phyloP scores from a whole-genome alignment of 176 grass and related monocot species.

The Carex parvula region DNA sequence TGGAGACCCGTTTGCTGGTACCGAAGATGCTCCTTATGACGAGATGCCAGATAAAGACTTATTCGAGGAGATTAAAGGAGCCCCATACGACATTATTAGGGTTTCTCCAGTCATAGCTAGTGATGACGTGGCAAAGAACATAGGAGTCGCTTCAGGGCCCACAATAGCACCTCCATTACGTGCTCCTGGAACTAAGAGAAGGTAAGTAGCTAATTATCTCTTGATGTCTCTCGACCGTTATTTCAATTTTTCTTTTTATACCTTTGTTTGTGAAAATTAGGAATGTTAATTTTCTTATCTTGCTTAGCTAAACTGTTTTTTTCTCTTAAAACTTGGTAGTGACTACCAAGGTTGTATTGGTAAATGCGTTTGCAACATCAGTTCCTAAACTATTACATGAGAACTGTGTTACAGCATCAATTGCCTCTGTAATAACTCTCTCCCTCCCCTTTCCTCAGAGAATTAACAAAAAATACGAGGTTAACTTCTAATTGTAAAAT shows the following conservation, averaged over 20 bases:
- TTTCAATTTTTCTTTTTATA: not conserved
- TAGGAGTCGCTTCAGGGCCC: not conserved
- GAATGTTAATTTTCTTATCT: too few relatives aligned
- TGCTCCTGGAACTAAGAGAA: conserved; percentile 25
- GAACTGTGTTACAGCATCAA: too few relatives aligned
- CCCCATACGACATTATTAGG: conserved; percentile 2
- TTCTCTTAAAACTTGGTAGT: too few relatives aligned
- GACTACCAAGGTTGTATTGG: too few relatives aligned
- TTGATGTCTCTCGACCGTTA: not conserved
- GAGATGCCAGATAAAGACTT: conserved; percentile 19
- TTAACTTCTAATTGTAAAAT: not conserved
- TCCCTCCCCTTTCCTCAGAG: not conserved
- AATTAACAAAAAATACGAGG: not conserved
- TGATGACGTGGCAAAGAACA: conserved; percentile 17
- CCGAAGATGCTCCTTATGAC: conserved; percentile 1
- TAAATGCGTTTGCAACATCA: too few relatives aligned
- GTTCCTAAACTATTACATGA: too few relatives aligned
- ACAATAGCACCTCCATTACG: conserved; percentile 1
- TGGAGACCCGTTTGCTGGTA: conserved; percentile 27
- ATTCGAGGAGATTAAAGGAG: conserved; percentile 13
- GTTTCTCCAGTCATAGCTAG: not conserved
- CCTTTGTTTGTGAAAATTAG: too few relatives aligned
- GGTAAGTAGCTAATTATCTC: not conserved
- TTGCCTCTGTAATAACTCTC: too few relatives aligned
- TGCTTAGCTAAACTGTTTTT: too few relatives aligned